These are phyloP conservation scores for Nannizzia gypsea DNA, from an alignment of 2,329 filamentous ascomycete species.

Conservation along the genomic window DNA sequence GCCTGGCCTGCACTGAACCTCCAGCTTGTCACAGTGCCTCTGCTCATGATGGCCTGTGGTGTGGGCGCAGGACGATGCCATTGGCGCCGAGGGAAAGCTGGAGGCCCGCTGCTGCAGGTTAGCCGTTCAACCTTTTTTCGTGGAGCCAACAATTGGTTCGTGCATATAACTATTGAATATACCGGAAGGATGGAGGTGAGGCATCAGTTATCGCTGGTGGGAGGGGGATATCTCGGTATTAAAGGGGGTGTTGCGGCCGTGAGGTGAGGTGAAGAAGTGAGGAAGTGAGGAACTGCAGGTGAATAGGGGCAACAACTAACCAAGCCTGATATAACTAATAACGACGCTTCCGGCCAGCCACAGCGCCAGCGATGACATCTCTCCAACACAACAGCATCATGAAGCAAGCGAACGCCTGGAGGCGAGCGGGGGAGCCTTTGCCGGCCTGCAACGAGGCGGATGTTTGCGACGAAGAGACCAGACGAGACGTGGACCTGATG, in stretches of 20 bases:
- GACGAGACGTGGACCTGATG: constrained; percentile 40
- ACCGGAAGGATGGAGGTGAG: not conserved
- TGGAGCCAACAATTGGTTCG: not conserved
- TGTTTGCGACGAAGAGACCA: not conserved
- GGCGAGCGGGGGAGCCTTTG: not conserved
- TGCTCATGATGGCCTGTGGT: not conserved
- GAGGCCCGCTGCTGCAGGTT: not conserved
- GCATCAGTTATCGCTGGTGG: not conserved
- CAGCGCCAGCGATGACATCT: no score
- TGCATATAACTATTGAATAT: constrained; percentile 1
- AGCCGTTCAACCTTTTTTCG: not conserved
- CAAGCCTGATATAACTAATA: not conserved
- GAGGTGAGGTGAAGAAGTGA: not conserved
- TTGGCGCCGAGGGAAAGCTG: not conserved
- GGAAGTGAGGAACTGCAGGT: not conserved
- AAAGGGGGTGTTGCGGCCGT: not conserved
- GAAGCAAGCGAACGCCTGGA: not conserved
- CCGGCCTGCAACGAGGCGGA: not conserved
- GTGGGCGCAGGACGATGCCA: not conserved
- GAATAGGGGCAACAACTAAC: not conserved
- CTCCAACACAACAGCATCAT: not conserved
- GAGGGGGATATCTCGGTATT: not conserved
- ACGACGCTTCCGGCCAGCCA: no score
- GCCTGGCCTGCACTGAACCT: not conserved
- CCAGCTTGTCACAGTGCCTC: no score